Conservation (phyloP, 2,329 filamentous ascomycete genomes). For the Penicillium palitans region DNA sequence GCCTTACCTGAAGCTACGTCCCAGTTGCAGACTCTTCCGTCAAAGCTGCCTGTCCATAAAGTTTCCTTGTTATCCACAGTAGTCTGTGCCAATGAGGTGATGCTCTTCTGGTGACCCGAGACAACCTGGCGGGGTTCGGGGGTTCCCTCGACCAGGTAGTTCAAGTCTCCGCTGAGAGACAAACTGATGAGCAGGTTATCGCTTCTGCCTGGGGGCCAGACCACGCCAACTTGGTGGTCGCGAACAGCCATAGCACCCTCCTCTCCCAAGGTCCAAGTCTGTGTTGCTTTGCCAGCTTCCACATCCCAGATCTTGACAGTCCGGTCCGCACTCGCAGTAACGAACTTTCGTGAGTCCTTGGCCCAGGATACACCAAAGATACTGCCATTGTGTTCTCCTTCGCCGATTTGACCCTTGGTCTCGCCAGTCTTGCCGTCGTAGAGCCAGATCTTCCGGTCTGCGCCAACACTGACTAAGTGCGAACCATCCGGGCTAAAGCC, state of each 20-base stretch:
- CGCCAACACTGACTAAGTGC: conserved; percentile 80
- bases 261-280: conserved; percentile 82
- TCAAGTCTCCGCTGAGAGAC: conserved; percentile 83
- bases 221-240: conserved; percentile 92
- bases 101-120: conserved; percentile 86
- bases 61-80: conserved; percentile 56
- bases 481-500: conserved; percentile 88
- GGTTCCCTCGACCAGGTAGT: conserved; percentile 76
- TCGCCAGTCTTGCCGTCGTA: conserved; percentile 97
- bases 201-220: conserved; percentile 77
- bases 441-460: conserved; percentile 88
- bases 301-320: conserved; percentile 94
- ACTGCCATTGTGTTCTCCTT: conserved; percentile 82
- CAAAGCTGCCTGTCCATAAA: conserved; percentile 87
- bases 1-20: conserved; percentile 70
- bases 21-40: conserved; percentile 85
- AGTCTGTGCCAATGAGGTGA: conserved; percentile 71
- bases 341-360: conserved; percentile 79
- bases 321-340: conserved; percentile 90
- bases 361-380: conserved; percentile 93
- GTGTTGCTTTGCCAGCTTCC: conserved; percentile 71
- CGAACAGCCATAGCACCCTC: conserved; percentile 69
- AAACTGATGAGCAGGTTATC: conserved; percentile 90
- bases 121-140: conserved; percentile 69
- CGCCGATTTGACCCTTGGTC: conserved; percentile 66